Evolutionary conservation across 331 rosid species (phyloP), one percentile per base, ranked within the genome.

Genomic region (Acacia pycnantha): DNA sequence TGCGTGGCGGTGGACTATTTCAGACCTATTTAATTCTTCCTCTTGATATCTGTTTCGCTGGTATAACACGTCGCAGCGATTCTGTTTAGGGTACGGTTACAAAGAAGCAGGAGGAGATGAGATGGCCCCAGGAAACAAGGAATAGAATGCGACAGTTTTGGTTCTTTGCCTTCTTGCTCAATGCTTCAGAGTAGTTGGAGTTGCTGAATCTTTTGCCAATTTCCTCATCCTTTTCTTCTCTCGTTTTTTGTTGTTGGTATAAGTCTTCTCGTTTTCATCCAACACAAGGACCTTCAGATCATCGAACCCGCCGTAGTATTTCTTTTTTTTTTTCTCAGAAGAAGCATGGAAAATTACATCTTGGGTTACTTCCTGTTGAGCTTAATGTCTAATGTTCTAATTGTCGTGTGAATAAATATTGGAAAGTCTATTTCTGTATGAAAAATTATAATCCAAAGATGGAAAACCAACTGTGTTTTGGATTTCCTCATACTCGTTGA

Each of bases 161-260:
- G 6, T 40, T 12, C 53, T 26, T 43, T 43, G 77, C n/a, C 77
- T 74, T 73, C 43, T 24, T 48, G 56, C 71, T 40, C 82, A 77
- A 61, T 11, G 15, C 18, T 4, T 27, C 13, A 40, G 37, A 4
- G 37, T 70, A 26, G 33, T 26, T 11, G 80, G 18, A 19, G 81
- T 29, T 77, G 86, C 41, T 43, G 84, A 77, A 58, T 87, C 79
- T 50, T 73, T 77, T 83, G 73, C 79, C 13, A 31, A 2, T 82
- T 67, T 75, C 50, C 69, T 21, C 43, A 3, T 11, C n/a, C 4
- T 50, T 12, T 50, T 50, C 21, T 3, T n/a, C n/a, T n/a, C n/a
- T n/a, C n/a, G n/a, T n/a, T n/a, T n/a, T n/a, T n/a, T n/a, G n/a
- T n/a, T n/a, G n/a, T n/a, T n/a, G n/a, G n/a, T n/a, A n/a, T n/a